phyloP scores from a whole-genome alignment of 148 eudicot species.

The Oxyria digyna region DNA sequence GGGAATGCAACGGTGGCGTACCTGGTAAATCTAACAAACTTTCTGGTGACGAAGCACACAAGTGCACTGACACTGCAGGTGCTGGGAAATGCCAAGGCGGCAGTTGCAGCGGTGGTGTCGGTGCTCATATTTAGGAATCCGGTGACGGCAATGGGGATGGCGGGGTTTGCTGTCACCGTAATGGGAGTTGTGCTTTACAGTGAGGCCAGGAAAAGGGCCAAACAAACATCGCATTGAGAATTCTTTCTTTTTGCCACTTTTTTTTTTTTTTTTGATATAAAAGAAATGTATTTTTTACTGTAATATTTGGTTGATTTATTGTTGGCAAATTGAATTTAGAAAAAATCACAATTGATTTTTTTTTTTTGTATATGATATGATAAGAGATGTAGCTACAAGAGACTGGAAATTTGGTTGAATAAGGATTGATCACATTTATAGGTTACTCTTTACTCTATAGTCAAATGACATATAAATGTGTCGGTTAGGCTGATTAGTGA shows the following conservation, averaged over 20 bases:
- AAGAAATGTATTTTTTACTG: constrained; percentile 1
- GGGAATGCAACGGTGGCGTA: constrained; percentile 85
- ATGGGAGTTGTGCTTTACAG: constrained; percentile 86
- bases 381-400: not conserved
- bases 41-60: constrained; percentile 83
- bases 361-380: not conserved
- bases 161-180: constrained; percentile 66
- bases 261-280: too few species aligned
- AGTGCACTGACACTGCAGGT: constrained; percentile 83
- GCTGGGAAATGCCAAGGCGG: constrained; percentile 84
- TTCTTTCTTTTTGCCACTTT: not conserved
- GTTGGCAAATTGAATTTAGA: constrained; percentile 4
- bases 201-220: constrained; percentile 66
- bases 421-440: not conserved
- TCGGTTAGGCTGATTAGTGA: too few species aligned
- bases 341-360: not conserved
- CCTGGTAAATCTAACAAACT: constrained; percentile 66
- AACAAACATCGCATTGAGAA: constrained; percentile 49
- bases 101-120: constrained; percentile 82
- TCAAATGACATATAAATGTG: too few species aligned
- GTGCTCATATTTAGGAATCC: constrained; percentile 80
- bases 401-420: not conserved
- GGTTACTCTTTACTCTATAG: too few species aligned
- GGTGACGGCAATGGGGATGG: constrained; percentile 83
- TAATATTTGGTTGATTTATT: constrained; percentile 6